A percentile compares a stretch with the other conserved stretches of the same genome.
phyloP scores from a whole-genome alignment of 352 stramenopile genomes.

The Blastocystis sp. region DNA sequence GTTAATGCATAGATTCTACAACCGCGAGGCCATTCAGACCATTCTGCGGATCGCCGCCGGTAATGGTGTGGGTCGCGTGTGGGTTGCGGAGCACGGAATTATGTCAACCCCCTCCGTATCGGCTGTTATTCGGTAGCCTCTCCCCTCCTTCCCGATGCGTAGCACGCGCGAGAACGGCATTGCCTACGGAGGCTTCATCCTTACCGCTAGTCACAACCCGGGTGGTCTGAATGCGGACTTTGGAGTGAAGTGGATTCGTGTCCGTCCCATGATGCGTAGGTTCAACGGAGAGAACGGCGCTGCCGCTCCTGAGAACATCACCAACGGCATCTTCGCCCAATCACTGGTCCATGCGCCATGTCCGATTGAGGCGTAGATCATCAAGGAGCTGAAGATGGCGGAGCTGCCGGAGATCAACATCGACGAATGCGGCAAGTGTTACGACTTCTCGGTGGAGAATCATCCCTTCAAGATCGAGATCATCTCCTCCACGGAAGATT shows the following conservation, averaged over 20 bases:
- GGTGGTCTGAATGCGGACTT: slow-evolving; percentile 95
- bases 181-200: slow-evolving; percentile 90
- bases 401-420: slow-evolving; percentile 81
- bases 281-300: slow-evolving; percentile 96
- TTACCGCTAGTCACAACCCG: slow-evolving; percentile 96
- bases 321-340: slow-evolving; percentile 87
- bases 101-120: slow-evolving; percentile 94
- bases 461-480: slow-evolving; percentile 83
- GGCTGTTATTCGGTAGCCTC: slow-evolving; percentile 86
- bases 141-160: slow-evolving; percentile 11
- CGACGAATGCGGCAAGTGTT: slow-evolving; percentile 77
- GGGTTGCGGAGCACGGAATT: slow-evolving; percentile 82
- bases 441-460: slow-evolving; percentile 56
- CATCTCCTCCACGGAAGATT: slow-evolving; percentile 92
- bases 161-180: slow-evolving; percentile 82
- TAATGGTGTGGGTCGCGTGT: slow-evolving; percentile 89
- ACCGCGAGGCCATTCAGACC: slow-evolving; percentile 89
- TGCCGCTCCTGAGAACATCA: slow-evolving; percentile 91
- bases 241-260: slow-evolving; percentile 82
- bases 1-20: slow-evolving; percentile 78
- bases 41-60: slow-evolving; percentile 93
- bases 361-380: slow-evolving; percentile 83
- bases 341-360: slow-evolving; percentile 50
- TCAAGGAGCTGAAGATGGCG: slow-evolving; percentile 87
- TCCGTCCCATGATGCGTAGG: slow-evolving; percentile 78